Base-by-base conservation (phyloP, 352 stramenopile species). In the Globisporangium radiosum region DNA sequence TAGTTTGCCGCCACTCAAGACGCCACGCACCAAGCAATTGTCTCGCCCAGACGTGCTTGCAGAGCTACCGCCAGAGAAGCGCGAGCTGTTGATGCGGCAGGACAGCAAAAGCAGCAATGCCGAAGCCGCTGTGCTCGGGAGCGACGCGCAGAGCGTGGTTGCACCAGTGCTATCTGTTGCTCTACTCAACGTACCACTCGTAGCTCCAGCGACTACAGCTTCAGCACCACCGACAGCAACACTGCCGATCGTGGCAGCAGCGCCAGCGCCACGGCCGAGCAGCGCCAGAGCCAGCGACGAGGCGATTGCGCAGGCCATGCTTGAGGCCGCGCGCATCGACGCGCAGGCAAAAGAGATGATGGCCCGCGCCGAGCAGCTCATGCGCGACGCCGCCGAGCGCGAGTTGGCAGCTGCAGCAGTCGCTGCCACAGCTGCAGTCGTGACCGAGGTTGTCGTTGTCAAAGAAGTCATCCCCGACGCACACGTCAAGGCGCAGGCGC, bases 341-440 rank as follows among this genome's bases (percentile, higher is more conserved):
- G 72, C 75, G 4, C 71, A 92, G 49, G 85, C 76, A 4, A 87
- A 86, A 62, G 73, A 68, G 25, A 92, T 92, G 79, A 91, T 94
- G 80, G 66, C 66, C 15, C 81, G 75, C 53, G 85, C 78, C 0
- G 68, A 92, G 63, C 52, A 65, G 17, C 76, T 92, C 64, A 88
- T 91, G 69, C 57, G 75, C 37, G 76, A 92, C 47, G 81, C 81
- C 7, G 68, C 77, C 33, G 15, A 33, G 38, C 52, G 54, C 65
- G 37, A 70, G 69, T 7, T 13, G 62, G 2, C 71, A 78, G 17
- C 49, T 11, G 38, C 52, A 38, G 51, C 38, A 2, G 49, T 7
- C 5, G 49, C 49, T 17, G 19, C 14, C 3, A 11, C 49, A 47
- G 52, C 37, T 4, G 19, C 14, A 54, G 69, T 85, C 43, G 64